A percentile compares a stretch with the other conserved stretches of the same genome.
These are phyloP conservation scores for Angophora floribunda DNA, from an alignment of 345 rosid genomes.

Conservation along the genomic window DNA sequence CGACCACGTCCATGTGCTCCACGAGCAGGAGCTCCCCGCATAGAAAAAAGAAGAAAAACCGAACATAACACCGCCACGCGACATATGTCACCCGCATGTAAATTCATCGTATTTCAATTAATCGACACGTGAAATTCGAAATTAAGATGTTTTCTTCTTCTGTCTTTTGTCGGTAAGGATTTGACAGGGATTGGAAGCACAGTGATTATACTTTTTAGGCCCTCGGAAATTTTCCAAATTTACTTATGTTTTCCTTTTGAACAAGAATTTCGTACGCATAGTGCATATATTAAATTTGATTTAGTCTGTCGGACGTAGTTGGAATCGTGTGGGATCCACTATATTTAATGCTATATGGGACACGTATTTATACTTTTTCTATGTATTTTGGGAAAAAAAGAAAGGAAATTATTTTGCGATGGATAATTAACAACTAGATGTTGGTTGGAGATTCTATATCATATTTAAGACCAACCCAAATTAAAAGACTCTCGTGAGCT, in stretches of 20 bases:
- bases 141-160: no score
- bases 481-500: not conserved
- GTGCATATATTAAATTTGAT: not conserved
- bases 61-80: not conserved
- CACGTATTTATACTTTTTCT: not conserved
- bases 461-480: not conserved
- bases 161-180: no score
- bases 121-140: not conserved
- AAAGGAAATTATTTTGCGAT: not conserved
- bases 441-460: not conserved
- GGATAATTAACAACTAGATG: not conserved
- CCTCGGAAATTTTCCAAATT: not conserved
- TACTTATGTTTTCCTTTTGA: not conserved
- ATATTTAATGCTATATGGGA: not conserved
- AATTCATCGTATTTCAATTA: not conserved
- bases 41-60: not conserved
- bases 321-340: not conserved
- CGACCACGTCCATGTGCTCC: not conserved
- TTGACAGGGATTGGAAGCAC: no score
- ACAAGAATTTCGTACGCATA: not conserved
- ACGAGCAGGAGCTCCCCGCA: not conserved
- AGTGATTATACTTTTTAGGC: not conserved
- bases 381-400: not conserved
- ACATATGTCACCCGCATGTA: not conserved
- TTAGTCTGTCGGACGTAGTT: not conserved